These are phyloP conservation scores for Globisporangium megalacanthum DNA, from an alignment of 352 stramenopile genomes.

Conservation along the genomic window DNA sequence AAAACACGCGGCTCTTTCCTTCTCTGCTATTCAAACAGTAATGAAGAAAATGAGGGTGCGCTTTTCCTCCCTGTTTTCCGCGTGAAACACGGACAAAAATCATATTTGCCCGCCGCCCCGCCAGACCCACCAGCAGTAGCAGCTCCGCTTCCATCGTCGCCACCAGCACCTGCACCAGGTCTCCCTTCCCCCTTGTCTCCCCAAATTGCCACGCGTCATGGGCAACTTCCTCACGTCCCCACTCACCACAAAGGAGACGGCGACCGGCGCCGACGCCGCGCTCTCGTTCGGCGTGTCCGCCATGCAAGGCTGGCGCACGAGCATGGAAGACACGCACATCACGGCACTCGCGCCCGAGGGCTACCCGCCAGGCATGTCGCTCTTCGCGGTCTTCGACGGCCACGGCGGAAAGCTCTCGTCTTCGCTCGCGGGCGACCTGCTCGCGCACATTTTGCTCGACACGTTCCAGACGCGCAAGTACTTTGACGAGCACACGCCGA, in stretches of 20 bases:
- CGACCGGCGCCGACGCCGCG: conserved; percentile 40
- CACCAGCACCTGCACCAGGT: not conserved
- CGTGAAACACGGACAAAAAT: too few relatives aligned
- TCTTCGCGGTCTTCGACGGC: conserved; percentile 82
- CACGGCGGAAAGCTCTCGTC: conserved; percentile 61
- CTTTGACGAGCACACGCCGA: conserved; percentile 28
- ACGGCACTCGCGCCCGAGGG: conserved; percentile 36
- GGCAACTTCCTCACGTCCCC: conserved; percentile 77
- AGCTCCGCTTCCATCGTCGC: not conserved
- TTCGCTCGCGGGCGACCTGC: conserved; percentile 37
- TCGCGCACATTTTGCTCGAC: conserved; percentile 33
- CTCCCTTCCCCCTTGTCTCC: not conserved
- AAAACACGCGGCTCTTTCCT: too few relatives aligned
- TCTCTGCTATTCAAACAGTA: too few relatives aligned
- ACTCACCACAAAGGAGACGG: conserved; percentile 75
- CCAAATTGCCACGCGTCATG: conserved; percentile 25
- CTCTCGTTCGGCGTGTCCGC: conserved; percentile 57
- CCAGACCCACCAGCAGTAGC: conserved; percentile 13
- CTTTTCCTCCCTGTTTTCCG: too few relatives aligned
- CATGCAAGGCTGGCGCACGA: conserved; percentile 82
- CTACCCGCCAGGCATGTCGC: conserved; percentile 40
- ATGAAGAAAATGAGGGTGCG: too few relatives aligned
- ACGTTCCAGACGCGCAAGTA: conserved; percentile 33
- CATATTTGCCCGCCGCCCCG: too few relatives aligned
- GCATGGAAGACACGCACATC: conserved; percentile 81